Evolutionary conservation across 495 filamentous ascomycete genomes (phyloP).

Genomic region (Terfezia boudieri): DNA sequence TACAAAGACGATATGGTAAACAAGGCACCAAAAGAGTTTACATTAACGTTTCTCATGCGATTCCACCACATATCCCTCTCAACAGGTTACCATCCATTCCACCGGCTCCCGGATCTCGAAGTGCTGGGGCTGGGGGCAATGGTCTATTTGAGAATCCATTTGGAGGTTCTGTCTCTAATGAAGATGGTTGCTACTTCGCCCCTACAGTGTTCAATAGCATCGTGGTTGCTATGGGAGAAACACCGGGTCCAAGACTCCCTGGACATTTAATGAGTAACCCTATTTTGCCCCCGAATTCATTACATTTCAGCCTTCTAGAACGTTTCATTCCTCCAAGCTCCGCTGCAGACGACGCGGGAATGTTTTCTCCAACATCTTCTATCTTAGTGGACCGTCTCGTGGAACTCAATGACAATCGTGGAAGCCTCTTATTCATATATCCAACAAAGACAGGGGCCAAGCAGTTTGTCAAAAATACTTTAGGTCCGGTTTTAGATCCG

Average conservation of each 20-base stretch:
- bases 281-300: constrained; percentile 39
- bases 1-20: constrained; percentile 10
- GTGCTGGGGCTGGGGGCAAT: constrained; percentile 1
- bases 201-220: constrained; percentile 20
- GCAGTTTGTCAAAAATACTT: constrained; percentile 41
- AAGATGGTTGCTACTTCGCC: constrained; percentile 14
- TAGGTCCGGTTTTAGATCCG: constrained; percentile 46
- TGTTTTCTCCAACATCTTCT: constrained; percentile 35
- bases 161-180: constrained; percentile 6
- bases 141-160: constrained; percentile 10
- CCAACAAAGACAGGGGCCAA: constrained; percentile 39
- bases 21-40: constrained; percentile 14
- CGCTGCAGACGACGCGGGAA: constrained; percentile 33
- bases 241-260: constrained; percentile 19
- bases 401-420: constrained; percentile 38
- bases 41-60: constrained; percentile 17
- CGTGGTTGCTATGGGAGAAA: constrained; percentile 15
- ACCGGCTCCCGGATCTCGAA: constrained; percentile 1
- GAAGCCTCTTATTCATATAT: constrained; percentile 45
- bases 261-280: constrained; percentile 27
- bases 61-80: constrained; percentile 16
- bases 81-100: constrained; percentile 15
- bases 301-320: constrained; percentile 44
- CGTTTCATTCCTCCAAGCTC: constrained; percentile 48
- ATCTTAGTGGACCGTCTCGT: constrained; percentile 43